Conservation (phyloP, 2,329 filamentous ascomycete genomes). For the Aureobasidium sp. region DNA sequence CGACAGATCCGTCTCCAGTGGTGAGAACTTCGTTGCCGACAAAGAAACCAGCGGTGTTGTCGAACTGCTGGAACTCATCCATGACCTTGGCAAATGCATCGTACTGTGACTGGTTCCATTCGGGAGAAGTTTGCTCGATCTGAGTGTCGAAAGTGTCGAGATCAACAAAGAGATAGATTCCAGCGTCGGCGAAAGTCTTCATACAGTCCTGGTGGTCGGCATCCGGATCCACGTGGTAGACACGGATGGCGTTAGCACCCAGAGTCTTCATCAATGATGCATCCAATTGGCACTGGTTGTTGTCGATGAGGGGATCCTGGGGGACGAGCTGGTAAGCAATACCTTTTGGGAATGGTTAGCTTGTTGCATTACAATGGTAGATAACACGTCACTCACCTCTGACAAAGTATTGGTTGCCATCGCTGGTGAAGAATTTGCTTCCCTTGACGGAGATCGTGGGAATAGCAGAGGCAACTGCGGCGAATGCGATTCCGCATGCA, state of each 20-base stretch:
- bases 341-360: slow-evolving; percentile 35
- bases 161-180: slow-evolving; percentile 79
- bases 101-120: slow-evolving; percentile 66
- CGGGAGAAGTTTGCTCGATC: slow-evolving; percentile 52
- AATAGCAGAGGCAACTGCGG: slow-evolving; percentile 36
- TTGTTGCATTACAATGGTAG: not conserved
- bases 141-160: slow-evolving; percentile 67
- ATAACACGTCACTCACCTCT: slow-evolving; percentile 50
- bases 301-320: slow-evolving; percentile 67
- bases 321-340: slow-evolving; percentile 41
- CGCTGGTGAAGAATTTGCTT: slow-evolving; percentile 75
- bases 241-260: slow-evolving; percentile 74
- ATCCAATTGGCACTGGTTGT: slow-evolving; percentile 68
- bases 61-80: slow-evolving; percentile 66
- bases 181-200: slow-evolving; percentile 65
- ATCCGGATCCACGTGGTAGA: slow-evolving; percentile 68
- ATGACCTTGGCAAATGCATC: slow-evolving; percentile 61
- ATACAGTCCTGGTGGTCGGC: slow-evolving; percentile 72
- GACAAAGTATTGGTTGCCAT: slow-evolving; percentile 75
- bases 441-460: slow-evolving; percentile 54
- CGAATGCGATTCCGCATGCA: slow-evolving; percentile 13
- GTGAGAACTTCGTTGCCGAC: slow-evolving; percentile 82
- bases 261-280: slow-evolving; percentile 68
- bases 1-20: slow-evolving; percentile 44
- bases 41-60: slow-evolving; percentile 77